Base-by-base conservation (phyloP, 1,284 basidiomycete genomes). In the Microbotryum saponariae region DNA sequence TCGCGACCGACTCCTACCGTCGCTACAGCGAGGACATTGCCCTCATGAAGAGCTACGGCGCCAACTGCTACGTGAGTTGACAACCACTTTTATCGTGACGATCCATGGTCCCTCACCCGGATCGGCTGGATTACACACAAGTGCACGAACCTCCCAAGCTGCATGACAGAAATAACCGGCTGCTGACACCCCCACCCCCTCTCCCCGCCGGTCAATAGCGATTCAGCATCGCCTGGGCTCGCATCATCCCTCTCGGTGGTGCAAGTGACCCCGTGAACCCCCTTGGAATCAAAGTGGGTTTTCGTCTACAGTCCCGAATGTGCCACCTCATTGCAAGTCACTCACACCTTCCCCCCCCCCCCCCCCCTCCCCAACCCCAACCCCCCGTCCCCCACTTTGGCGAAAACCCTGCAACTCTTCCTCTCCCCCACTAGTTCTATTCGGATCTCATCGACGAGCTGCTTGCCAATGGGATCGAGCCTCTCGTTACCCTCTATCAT, bases 1-100 rank as follows among this genome's bases (percentile, higher is more conserved):
- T 82, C 54, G 86, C 86, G 6, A 86, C 84, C 23, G 84, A 86
- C 75, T 87, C 85, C 9, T 85, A 84, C 76, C 78, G 78, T 51
- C 80, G 79, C 59, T 88, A 82, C 82, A 80, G 80, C 65, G 82
- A 86, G 70, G 87, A 88, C 71, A 77, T 88, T 18, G 81, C 81
- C 27, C 77, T 88, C 16, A 77, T 89, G 62, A 81, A 80, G 65
- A 69, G 76, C 29, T 83, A 85, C 59, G 82, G 82, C 21, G 82
- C 80, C 54, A 84, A 82, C 61, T 77, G 82, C 0, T 79, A 78
- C 71, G 59, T 61, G 29, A 37, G 59, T 37, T 45, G 27, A 31
- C n/a, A 42, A 9, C 16, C 16, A 42, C 6, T 16, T 4, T 42
- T 42, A 42, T 42, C 2, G 37, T 16, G 37, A 42, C 37, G 37